phyloP scores from a whole-genome alignment of 108 stramenopile species.

The Pseudonitzschia pungens region DNA sequence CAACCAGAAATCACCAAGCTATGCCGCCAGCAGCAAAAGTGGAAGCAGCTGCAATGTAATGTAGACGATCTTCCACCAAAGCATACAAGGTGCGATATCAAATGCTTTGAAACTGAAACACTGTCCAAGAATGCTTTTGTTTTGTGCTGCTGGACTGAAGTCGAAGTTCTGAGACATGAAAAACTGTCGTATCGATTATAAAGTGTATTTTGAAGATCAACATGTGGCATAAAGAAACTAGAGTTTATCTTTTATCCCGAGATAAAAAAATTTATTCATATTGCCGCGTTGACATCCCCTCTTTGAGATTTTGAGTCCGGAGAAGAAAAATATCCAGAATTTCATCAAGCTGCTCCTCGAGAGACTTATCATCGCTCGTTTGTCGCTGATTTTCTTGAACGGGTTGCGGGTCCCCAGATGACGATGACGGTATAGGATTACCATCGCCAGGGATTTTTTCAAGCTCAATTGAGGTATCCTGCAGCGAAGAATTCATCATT shows the following conservation, averaged over 20 bases:
- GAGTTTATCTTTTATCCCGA: too few species aligned
- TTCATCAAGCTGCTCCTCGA: constrained; percentile 72
- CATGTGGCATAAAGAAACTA: too few species aligned
- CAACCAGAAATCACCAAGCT: constrained; percentile 1
- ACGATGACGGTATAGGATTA: neutral
- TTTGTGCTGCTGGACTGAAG: too few species aligned
- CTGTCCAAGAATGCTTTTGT: too few species aligned
- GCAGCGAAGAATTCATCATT: neutral
- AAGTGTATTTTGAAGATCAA: neutral
- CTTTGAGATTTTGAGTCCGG: constrained; percentile 48
- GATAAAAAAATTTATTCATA: too few species aligned
- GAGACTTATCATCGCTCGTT: constrained; percentile 6
- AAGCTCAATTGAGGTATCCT: neutral
- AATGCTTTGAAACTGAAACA: too few species aligned
- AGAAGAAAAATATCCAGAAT: constrained; percentile 67
- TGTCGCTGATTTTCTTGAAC: neutral
- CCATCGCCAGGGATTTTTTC: neutral
- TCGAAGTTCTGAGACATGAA: too few species aligned
- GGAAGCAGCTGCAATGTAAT: neutral
- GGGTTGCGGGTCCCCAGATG: neutral
- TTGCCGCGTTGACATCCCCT: constrained; percentile 68
- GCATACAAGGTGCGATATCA: too few species aligned
- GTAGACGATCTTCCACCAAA: neutral
- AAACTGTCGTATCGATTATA: neutral
- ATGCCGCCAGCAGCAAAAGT: neutral